phyloP scores from a whole-genome alignment of 2,329 filamentous ascomycete genomes.

The Alternaria sp. region DNA sequence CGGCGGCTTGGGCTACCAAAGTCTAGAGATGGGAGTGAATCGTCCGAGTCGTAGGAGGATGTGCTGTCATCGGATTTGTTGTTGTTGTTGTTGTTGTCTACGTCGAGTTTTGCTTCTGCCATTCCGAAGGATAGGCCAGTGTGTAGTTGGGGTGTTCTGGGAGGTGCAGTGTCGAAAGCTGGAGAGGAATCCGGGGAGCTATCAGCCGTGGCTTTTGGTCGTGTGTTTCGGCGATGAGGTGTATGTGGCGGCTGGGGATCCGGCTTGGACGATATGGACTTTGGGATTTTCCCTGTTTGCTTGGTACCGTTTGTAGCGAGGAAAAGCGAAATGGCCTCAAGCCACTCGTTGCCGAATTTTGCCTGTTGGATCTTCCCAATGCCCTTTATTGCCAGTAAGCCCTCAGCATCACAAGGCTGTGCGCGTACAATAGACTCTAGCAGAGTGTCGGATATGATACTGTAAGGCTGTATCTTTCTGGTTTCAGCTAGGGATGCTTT shows the following conservation, averaged over 20 bases:
- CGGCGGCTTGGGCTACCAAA: constrained; percentile 24
- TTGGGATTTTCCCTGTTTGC: background rate
- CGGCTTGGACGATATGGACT: background rate
- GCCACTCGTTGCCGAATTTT: constrained; percentile 41
- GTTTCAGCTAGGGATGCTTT: constrained; percentile 32
- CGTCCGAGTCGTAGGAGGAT: constrained; percentile 19
- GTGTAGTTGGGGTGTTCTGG: constrained; percentile 23
- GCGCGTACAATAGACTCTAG: constrained; percentile 37
- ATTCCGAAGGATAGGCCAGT: constrained; percentile 33
- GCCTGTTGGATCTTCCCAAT: constrained; percentile 30
- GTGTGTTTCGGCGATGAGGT: constrained; percentile 2
- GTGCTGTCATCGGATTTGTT: constrained; percentile 3
- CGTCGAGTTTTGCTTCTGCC: constrained; percentile 35
- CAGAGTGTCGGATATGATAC: constrained; percentile 33
- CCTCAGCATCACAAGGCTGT: constrained; percentile 29
- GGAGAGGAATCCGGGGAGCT: constrained; percentile 32
- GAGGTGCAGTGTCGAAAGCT: constrained; percentile 32
- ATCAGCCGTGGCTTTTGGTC: background rate
- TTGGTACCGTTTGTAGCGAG: constrained; percentile 13
- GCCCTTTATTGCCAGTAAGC: constrained; percentile 37
- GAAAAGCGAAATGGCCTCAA: constrained; percentile 37
- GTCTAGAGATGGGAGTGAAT: constrained; percentile 28
- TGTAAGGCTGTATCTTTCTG: constrained; percentile 17
- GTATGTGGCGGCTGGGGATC: constrained; percentile 4
- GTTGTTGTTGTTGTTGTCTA: background rate